phyloP scores from a whole-genome alignment of 306 rosid species.

The Luffa acutangula region DNA sequence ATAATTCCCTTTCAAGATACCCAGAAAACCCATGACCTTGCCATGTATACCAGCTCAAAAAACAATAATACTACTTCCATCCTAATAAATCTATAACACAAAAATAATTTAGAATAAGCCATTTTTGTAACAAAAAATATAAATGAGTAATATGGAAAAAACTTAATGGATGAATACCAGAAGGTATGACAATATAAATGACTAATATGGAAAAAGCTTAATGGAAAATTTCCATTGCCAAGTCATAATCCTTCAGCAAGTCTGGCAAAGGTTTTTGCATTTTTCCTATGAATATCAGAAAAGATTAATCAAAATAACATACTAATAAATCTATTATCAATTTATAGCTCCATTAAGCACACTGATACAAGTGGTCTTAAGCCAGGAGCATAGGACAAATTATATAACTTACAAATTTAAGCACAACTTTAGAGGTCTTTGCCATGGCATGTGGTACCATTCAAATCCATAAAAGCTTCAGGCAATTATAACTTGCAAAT shows the following conservation, averaged over 20 bases:
- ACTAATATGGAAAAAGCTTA: too few relatives aligned
- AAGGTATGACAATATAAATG: too few relatives aligned
- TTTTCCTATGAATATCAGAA: constrained; percentile 42
- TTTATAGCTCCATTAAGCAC: background rate
- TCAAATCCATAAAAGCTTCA: background rate
- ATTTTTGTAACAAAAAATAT: background rate
- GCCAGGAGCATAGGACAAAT: background rate
- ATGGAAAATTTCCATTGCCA: constrained; percentile 75
- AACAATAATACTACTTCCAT: background rate
- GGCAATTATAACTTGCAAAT: too few relatives aligned
- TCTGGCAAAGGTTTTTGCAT: constrained; percentile 85
- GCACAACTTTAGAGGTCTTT: background rate
- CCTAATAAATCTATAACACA: background rate
- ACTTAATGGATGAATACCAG: background rate
- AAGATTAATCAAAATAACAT: background rate
- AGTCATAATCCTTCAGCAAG: constrained; percentile 71
- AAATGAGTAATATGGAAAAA: background rate
- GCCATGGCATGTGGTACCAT: background rate
- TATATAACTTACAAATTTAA: background rate
- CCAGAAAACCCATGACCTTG: background rate
- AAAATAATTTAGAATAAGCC: background rate
- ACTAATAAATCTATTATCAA: background rate
- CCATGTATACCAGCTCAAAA: background rate
- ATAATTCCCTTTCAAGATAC: background rate
- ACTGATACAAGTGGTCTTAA: background rate